phyloP scores from a whole-genome alignment of 2,329 filamentous ascomycete genomes.

The Diaporthe nobilis region DNA sequence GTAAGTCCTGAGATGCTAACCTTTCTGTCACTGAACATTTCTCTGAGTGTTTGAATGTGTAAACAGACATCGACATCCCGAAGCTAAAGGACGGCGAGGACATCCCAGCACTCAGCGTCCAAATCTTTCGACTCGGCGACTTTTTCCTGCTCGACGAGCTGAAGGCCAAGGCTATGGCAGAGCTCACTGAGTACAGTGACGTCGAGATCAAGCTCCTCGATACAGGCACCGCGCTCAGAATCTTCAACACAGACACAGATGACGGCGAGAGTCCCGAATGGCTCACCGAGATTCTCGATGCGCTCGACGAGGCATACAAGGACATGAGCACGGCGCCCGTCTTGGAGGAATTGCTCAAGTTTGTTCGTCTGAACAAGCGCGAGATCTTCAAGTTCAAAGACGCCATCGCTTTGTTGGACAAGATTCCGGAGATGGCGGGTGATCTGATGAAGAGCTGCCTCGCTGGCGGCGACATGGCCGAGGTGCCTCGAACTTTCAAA shows the following conservation, averaged over 20 bases:
- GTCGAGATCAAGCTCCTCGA: neutral
- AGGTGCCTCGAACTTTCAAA: accelerated
- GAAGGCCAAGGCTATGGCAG: neutral
- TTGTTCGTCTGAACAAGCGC: neutral
- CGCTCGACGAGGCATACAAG: neutral
- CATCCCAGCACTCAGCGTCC: neutral
- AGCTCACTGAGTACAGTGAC: neutral
- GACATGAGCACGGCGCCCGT: accelerated
- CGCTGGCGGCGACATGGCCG: neutral
- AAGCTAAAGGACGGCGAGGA: accelerated
- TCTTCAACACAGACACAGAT: neutral
- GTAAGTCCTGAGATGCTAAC: accelerated
- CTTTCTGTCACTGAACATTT: accelerated
- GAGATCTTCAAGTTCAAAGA: neutral
- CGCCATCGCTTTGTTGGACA: neutral
- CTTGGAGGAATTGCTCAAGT: accelerated
- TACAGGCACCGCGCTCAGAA: too few relatives aligned
- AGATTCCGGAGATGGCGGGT: neutral
- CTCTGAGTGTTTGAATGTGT: neutral
- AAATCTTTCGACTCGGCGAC: neutral
- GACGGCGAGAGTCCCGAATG: neutral
- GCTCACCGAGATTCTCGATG: neutral
- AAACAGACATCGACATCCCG: neutral
- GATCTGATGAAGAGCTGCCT: neutral
- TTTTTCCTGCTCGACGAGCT: neutral